Evolutionary conservation across 2,329 filamentous ascomycete species (phyloP).

Genomic region (Ceratocystis papillata): DNA sequence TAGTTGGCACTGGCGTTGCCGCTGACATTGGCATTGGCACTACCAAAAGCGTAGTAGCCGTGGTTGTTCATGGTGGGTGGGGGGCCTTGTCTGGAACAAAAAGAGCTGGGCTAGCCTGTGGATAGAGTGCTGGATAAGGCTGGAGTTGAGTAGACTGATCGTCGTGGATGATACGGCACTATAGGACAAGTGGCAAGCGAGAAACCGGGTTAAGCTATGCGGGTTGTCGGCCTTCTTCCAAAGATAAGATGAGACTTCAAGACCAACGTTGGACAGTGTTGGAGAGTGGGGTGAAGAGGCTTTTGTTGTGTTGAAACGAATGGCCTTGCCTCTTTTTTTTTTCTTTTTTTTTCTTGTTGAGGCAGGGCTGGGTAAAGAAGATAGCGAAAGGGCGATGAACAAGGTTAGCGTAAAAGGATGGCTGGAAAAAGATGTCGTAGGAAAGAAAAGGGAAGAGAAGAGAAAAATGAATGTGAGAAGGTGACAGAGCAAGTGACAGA

Average conservation of each 20-base stretch:
- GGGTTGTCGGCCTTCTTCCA: neutral
- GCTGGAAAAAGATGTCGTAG: neutral
- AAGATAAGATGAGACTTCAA: neutral
- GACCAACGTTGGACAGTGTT: neutral
- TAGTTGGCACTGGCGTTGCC: too few relatives aligned
- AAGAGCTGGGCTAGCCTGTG: neutral
- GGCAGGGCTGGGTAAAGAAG: constrained; percentile 1
- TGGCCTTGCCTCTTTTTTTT: neutral
- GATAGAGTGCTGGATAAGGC: neutral
- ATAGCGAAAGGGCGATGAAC: neutral
- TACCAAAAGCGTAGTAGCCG: neutral
- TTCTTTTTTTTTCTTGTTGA: neutral
- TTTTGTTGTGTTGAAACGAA: neutral
- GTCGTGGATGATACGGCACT: neutral
- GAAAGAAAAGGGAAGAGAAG: neutral
- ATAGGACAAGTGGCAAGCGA: neutral
- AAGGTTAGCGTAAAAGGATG: neutral
- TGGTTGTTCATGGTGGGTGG: neutral
- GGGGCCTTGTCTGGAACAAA: neutral
- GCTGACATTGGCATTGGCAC: too few relatives aligned
- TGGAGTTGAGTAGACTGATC: neutral
- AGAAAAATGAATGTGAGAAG: neutral
- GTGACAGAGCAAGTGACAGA: neutral
- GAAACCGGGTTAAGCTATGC: neutral
- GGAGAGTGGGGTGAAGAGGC: neutral